Conservation (phyloP, 768 basidiomycete species). For the Amanita rubescens region DNA sequence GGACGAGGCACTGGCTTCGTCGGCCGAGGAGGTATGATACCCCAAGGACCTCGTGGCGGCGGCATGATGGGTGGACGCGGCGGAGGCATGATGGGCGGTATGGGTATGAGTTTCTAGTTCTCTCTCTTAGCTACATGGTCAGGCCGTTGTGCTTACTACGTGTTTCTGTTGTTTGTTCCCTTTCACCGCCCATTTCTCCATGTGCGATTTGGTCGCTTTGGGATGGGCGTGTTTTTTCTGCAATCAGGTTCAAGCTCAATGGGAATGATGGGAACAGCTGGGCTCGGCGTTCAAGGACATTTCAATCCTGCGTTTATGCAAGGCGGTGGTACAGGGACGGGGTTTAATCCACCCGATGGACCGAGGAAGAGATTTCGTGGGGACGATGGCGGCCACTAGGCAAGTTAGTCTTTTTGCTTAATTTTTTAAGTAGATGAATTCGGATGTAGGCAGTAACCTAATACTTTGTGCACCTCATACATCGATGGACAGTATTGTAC, state of each 20-base stretch:
- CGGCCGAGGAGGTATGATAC: slow-evolving; percentile 32
- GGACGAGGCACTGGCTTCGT: slow-evolving; percentile 24
- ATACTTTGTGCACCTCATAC: background rate
- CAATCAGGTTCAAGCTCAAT: slow-evolving; percentile 30
- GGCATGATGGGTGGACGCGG: slow-evolving; percentile 48
- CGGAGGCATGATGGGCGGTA: slow-evolving; percentile 53
- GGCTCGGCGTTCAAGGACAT: slow-evolving; percentile 44
- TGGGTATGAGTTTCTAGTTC: slow-evolving; percentile 55
- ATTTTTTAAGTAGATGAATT: background rate
- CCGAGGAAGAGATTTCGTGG: slow-evolving; percentile 48
- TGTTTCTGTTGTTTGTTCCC: slow-evolving; percentile 10
- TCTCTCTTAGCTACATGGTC: slow-evolving; percentile 15
- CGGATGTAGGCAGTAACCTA: too few relatives aligned
- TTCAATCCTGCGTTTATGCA: slow-evolving; percentile 73
- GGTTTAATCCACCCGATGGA: slow-evolving; percentile 33
- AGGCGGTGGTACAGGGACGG: slow-evolving; percentile 12
- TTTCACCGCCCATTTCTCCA: background rate
- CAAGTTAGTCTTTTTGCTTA: background rate
- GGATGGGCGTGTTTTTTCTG: slow-evolving; percentile 10
- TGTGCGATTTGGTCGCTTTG: slow-evolving; percentile 9
- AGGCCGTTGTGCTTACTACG: slow-evolving; percentile 36
- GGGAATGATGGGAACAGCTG: slow-evolving; percentile 41
- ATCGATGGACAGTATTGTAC: background rate
- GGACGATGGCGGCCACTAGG: slow-evolving; percentile 34
- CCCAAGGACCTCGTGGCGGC: slow-evolving; percentile 46